Evolutionary conservation across 2,329 filamentous ascomycete species (phyloP).

Genomic region (Coniochaeta prunicola): DNA sequence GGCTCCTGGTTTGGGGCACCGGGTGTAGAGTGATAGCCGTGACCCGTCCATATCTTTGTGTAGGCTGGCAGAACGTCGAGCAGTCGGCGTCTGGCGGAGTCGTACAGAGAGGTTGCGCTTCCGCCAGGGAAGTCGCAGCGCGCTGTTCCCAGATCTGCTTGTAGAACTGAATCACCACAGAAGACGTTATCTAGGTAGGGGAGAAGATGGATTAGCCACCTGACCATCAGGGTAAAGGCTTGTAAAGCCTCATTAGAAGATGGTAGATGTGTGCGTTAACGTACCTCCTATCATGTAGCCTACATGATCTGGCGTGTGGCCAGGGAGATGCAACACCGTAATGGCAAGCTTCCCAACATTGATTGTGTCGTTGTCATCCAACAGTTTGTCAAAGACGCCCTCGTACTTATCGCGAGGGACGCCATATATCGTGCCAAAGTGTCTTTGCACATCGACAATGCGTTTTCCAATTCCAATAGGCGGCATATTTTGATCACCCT

Average conservation of each 20-base stretch:
- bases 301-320: constrained; percentile 54
- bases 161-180: constrained; percentile 45
- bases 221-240: no score
- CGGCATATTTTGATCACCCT: constrained; percentile 24
- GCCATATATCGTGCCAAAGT: constrained; percentile 41
- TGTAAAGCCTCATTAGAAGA: no score
- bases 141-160: constrained; percentile 43
- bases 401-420: constrained; percentile 34
- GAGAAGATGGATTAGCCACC: no score
- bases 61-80: constrained; percentile 30
- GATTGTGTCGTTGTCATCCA: constrained; percentile 47
- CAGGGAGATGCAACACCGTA: constrained; percentile 46
- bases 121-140: constrained; percentile 50
- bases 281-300: constrained; percentile 47
- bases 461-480: constrained; percentile 47
- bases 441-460: constrained; percentile 41
- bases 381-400: constrained; percentile 43
- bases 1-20: constrained; percentile 17
- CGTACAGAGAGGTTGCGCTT: constrained; percentile 32
- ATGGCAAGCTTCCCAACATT: constrained; percentile 37
- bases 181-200: constrained; percentile 36
- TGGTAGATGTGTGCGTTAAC: no score
- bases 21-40: constrained; percentile 40
- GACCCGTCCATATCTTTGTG: constrained; percentile 44
- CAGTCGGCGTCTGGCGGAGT: constrained; percentile 30